phyloP scores from a whole-genome alignment of 129 eudicot species.

The Heracleum sosnowskyi region DNA sequence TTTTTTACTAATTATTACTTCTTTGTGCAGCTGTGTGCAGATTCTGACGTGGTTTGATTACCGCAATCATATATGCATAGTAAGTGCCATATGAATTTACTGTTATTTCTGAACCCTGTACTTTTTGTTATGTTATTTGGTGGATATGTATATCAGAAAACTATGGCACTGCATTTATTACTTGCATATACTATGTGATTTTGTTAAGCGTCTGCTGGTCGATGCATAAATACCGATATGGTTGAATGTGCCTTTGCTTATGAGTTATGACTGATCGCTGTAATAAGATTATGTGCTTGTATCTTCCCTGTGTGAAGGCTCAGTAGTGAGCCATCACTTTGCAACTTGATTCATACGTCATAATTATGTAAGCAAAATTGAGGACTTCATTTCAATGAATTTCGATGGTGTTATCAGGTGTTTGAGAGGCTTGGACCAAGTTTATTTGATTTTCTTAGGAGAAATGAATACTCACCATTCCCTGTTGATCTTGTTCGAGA shows the following conservation, averaged over 20 bases:
- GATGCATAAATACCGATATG: not conserved
- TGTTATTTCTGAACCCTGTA: not conserved
- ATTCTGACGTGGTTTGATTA: slow-evolving; percentile 79
- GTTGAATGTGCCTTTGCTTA: not conserved
- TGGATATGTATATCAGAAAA: not conserved
- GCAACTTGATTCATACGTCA: slow-evolving; percentile 22
- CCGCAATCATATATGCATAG: slow-evolving; percentile 86
- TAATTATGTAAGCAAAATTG: slow-evolving; percentile 20
- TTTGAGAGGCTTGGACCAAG: slow-evolving; percentile 99
- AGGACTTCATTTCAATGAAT: slow-evolving; percentile 41
- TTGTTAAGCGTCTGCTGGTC: no score
- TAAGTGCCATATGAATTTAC: slow-evolving; percentile 30
- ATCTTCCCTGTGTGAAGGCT: slow-evolving; percentile 13
- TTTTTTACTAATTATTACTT: not conserved
- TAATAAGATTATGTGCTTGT: not conserved
- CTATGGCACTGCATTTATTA: not conserved
- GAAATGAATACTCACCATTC: slow-evolving; percentile 78
- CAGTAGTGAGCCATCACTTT: not conserved
- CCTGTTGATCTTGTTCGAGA: slow-evolving; percentile 98
- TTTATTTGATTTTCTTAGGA: slow-evolving; percentile 86
- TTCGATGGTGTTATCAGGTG: slow-evolving; percentile 74
- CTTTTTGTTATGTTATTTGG: not conserved
- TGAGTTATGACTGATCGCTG: not conserved
- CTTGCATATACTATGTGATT: not conserved
- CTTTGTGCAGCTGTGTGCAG: slow-evolving; percentile 73